Conservation (phyloP, 1,284 basidiomycete species). For the Ceratobasidium sp. region DNA sequence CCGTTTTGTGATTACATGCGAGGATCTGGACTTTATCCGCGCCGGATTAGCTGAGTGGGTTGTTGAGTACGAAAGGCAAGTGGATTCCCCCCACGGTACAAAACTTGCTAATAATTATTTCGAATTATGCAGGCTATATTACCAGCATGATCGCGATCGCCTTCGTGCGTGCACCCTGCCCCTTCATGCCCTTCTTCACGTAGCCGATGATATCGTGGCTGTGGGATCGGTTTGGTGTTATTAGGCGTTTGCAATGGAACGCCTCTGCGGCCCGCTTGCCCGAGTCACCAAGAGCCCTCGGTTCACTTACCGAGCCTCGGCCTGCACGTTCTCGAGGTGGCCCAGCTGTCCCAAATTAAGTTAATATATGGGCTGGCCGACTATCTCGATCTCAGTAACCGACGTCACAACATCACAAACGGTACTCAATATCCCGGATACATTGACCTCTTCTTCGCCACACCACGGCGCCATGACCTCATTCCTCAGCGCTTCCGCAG, state of each 20-base stretch:
- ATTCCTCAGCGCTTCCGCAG: background rate
- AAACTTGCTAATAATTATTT: background rate
- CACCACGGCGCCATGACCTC: background rate
- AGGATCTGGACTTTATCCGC: conserved; percentile 57
- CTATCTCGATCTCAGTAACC: conserved; percentile 12
- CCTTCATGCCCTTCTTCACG: conserved; percentile 61
- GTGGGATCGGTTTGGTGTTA: conserved; percentile 61
- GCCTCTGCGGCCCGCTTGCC: conserved; percentile 52
- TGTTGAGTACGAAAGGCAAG: conserved; percentile 60
- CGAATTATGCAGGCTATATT: conserved; percentile 58
- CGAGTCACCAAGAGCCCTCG: conserved; percentile 52
- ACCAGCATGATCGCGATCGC: conserved; percentile 55
- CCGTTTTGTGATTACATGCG: conserved; percentile 58
- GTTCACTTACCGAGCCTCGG: conserved; percentile 54
- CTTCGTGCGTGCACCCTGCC: conserved; percentile 59
- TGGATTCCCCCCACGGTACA: conserved; percentile 49
- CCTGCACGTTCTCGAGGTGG: conserved; percentile 50
- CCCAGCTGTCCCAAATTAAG: conserved; percentile 44
- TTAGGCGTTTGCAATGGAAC: conserved; percentile 62
- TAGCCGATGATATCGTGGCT: conserved; percentile 56
- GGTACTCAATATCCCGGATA: conserved; percentile 8
- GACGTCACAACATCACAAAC: background rate
- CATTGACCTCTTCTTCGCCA: conserved; percentile 19
- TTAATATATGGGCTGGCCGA: conserved; percentile 15
- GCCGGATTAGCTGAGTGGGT: conserved; percentile 62